Evolutionary conservation across 2,329 filamentous ascomycete genomes (phyloP), one percentile per base, ranked within the genome.

Genomic region (Epichloe brachyelytri): DNA sequence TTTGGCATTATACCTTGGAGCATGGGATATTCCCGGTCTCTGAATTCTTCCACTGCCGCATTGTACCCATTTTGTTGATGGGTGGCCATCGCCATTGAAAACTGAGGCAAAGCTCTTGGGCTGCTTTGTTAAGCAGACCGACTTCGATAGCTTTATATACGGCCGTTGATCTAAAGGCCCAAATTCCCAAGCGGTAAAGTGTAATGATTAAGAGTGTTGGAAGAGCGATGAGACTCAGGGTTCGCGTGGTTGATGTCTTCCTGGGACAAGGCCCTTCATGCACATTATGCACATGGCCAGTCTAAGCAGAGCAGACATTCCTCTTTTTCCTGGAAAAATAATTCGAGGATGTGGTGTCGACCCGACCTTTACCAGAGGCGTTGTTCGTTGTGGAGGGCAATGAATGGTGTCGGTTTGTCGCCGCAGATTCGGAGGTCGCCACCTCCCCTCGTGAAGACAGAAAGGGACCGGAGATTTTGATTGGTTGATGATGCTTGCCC

Each of bases 1-100:
- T 17, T 19, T 43, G 38, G 8, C 30, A 17, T 17, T 7, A 39
- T 62, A 83, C 84, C 82, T 68, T 77, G 71, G 43, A 88, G 71
- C 81, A 86, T 85, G 26, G 84, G 84, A 65, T 80, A 88, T 58
- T 88, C 82, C 36, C 62, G 62, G 15, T 72, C 66, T 54, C 83
- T 73, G 33, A 86, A 71, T 14, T 62, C 62, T 62, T 85, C 80
- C 17, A 88, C 73, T 34, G 68, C 67, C 51, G 64, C 63, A 62
- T 85, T 80, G 63, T 87, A 87, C 8, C 41, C 48, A 45, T 33
- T 11, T 15, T 45, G 33, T 20, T 38, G n/a, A 11, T 33, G 48
- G 41, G 10, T 30, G 20, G 41, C 20, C 41, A 45, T 50, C 2
- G 15, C n/a, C 20, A 12, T 34, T 6, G n/a, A 39, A 4, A 15